These are phyloP conservation scores for Phlyctochytrium arcticum DNA, from an alignment of 192 early-diverging fungal species.

Conservation along the genomic window DNA sequence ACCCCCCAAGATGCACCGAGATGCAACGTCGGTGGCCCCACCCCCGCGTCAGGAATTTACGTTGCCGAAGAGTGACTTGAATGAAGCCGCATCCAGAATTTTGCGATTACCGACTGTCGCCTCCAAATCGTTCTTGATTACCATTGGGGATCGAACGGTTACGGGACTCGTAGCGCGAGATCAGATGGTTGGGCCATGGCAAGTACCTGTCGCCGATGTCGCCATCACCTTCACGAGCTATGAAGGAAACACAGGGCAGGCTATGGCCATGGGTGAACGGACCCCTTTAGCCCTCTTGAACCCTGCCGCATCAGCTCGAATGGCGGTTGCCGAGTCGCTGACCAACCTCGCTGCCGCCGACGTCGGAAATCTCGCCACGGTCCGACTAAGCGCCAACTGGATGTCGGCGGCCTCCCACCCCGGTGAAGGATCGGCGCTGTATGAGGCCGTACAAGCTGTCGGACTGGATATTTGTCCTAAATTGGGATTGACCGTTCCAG, in stretches of 20 bases:
- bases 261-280: constrained; percentile 98
- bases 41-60: constrained; percentile 50
- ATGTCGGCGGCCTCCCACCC: constrained; percentile 89
- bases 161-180: constrained; percentile 94
- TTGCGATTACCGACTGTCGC: constrained; percentile 84
- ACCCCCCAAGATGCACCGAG: constrained; percentile 91
- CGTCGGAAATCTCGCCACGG: constrained; percentile 63
- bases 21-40: constrained; percentile 51
- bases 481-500: constrained; percentile 91
- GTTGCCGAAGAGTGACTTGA: constrained; percentile 38
- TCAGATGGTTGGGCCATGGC: constrained; percentile 99
- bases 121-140: constrained; percentile 93
- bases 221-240: constrained; percentile 83
- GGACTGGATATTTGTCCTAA: constrained; percentile 90
- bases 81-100: constrained; percentile 70
- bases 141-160: constrained; percentile 95
- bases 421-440: constrained; percentile 91
- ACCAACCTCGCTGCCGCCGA: constrained; percentile 89
- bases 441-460: constrained; percentile 88
- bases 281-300: constrained; percentile 80
- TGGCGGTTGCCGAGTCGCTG: constrained; percentile 94
- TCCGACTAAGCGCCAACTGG: constrained; percentile 96
- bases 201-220: constrained; percentile 97
- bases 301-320: constrained; percentile 86
- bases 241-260: constrained; percentile 78